These are phyloP conservation scores for Penicillium malachiteum DNA, from an alignment of 495 filamentous ascomycete genomes.

Conservation along the genomic window DNA sequence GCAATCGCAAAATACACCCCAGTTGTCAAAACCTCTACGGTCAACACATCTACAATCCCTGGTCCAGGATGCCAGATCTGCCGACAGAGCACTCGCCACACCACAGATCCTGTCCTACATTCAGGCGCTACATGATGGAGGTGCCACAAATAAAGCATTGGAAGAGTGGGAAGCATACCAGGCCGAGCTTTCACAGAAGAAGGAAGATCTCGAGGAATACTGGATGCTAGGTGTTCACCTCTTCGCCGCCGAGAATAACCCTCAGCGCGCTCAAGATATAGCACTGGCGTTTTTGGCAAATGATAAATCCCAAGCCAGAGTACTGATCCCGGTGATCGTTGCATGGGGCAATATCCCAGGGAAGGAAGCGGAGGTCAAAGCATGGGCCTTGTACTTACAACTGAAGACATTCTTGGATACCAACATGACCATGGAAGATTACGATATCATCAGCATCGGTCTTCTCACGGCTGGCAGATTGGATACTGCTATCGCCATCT, in stretches of 20 bases:
- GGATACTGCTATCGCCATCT: slow-evolving; percentile 67
- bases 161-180: slow-evolving; percentile 63
- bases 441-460: slow-evolving; percentile 63
- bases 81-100: slow-evolving; percentile 50
- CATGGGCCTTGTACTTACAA: slow-evolving; percentile 66
- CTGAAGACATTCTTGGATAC: slow-evolving; percentile 58
- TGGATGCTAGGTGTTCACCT: slow-evolving; percentile 70
- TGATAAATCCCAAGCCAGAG: slow-evolving; percentile 52
- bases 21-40: slow-evolving; percentile 39
- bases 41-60: slow-evolving; percentile 60
- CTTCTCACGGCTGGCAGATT: slow-evolving; percentile 59
- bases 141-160: slow-evolving; percentile 58
- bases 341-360: slow-evolving; percentile 36
- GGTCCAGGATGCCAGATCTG: slow-evolving; percentile 58
- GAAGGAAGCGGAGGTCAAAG: slow-evolving; percentile 48
- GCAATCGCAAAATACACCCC: slow-evolving; percentile 47
- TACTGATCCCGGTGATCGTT: slow-evolving; percentile 65
- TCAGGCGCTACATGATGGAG: slow-evolving; percentile 60
- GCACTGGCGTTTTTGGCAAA: slow-evolving; percentile 57
- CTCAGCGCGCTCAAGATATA: slow-evolving; percentile 62
- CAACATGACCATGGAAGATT: slow-evolving; percentile 70
- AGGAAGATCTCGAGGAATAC: slow-evolving; percentile 54
- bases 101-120: slow-evolving; percentile 64
- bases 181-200: slow-evolving; percentile 49
- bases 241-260: slow-evolving; percentile 57